Percentiles rank a stretch among this genome's conserved stretches.
These are phyloP conservation scores for Colletotrichum gloeosporioides DNA, from an alignment of 2,329 filamentous ascomycete species.

Conservation along the genomic window DNA sequence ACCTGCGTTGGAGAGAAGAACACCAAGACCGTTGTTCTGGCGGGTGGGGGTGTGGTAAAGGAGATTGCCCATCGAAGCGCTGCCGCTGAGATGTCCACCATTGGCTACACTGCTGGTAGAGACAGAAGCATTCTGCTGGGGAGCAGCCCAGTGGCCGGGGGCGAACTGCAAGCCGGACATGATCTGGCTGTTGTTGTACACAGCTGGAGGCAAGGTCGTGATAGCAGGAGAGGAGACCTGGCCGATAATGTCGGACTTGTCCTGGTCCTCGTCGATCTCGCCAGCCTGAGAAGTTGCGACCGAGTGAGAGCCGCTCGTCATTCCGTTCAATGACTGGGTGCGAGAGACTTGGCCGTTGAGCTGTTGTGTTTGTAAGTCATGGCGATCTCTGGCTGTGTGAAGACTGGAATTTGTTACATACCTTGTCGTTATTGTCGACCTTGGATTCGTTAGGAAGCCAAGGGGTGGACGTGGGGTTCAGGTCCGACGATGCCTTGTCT, in stretches of 20 bases:
- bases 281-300: background rate
- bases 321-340: background rate
- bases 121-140: background rate
- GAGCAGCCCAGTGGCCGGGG: background rate
- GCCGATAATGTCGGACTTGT: background rate
- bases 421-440: background rate
- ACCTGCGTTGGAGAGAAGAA: background rate
- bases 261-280: background rate
- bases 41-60: background rate
- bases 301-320: background rate
- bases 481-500: background rate
- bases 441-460: conserved; percentile 3
- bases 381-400: background rate
- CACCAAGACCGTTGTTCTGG: background rate
- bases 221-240: background rate
- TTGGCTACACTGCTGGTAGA: background rate
- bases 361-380: background rate
- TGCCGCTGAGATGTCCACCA: conserved; percentile 3
- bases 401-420: background rate
- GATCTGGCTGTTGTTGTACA: background rate
- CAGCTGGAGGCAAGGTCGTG: background rate
- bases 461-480: conserved; percentile 16
- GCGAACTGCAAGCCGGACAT: background rate
- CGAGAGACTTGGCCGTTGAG: background rate
- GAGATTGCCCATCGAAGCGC: conserved; percentile 8